Conservation (phyloP, 257 asterid genomes). For the Ophiorrhiza pumila region DNA sequence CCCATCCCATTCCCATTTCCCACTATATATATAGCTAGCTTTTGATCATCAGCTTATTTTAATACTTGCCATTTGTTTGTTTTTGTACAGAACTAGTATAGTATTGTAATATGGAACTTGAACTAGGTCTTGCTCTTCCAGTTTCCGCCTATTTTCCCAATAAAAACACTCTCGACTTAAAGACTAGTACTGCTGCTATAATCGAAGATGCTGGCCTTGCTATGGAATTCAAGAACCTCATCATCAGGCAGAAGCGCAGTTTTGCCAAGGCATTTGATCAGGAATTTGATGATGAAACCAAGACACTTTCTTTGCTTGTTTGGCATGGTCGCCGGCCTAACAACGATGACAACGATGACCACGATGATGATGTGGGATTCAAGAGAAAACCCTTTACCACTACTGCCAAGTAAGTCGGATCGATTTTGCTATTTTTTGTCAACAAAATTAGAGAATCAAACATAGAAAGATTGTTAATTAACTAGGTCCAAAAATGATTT, state of each 20-base stretch:
- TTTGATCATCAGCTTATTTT: not conserved
- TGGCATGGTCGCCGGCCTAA: constrained; percentile 48
- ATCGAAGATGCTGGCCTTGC: not conserved
- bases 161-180: constrained; percentile 9
- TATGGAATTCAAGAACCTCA: constrained; percentile 13
- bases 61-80: not conserved
- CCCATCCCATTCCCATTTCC: no score
- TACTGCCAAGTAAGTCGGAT: constrained; percentile 24
- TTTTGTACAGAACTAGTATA: not conserved
- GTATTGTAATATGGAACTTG: constrained; percentile 47
- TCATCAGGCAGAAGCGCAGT: constrained; percentile 15
- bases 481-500: no score
- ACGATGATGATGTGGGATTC: constrained; percentile 11
- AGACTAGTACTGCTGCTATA: not conserved
- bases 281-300: constrained; percentile 24
- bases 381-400: constrained; percentile 9
- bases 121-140: constrained; percentile 51
- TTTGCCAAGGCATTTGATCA: constrained; percentile 18
- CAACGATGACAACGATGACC: constrained; percentile 28
- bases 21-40: not conserved
- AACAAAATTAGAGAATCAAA: not conserved
- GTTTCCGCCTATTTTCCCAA: constrained; percentile 19
- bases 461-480: no score
- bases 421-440: not conserved
- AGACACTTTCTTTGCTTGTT: constrained; percentile 33